Conservation (phyloP, 306 rosid genomes). For the Cicer bijugum region DNA sequence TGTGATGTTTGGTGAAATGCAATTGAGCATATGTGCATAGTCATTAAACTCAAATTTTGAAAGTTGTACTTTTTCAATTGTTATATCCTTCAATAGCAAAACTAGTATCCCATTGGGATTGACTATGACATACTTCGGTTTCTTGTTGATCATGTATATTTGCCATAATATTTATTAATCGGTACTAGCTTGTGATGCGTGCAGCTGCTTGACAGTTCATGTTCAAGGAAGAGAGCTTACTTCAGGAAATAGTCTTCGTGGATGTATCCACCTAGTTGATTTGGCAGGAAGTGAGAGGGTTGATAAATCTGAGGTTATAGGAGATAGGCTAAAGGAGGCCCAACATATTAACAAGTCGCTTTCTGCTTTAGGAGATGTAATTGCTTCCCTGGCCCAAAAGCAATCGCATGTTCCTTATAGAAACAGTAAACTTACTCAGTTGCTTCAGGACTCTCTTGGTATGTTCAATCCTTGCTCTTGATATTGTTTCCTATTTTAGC, state of each 20-base stretch:
- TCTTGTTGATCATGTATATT: conserved; percentile 7
- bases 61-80: neutral
- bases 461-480: conserved; percentile 30
- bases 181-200: conserved; percentile 44
- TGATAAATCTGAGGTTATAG: conserved; percentile 89
- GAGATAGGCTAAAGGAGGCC: conserved; percentile 92
- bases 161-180: conserved; percentile 33
- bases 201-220: conserved; percentile 96
- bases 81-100: neutral
- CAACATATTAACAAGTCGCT: conserved; percentile 96
- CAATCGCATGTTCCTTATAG: conserved; percentile 86
- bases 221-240: conserved; percentile 82
- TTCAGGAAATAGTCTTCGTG: conserved; percentile 68
- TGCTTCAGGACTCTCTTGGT: conserved; percentile 97
- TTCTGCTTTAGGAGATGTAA: conserved; percentile 93
- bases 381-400: conserved; percentile 85
- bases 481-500: neutral
- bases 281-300: conserved; percentile 98
- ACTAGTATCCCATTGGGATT: neutral
- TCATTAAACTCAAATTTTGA: neutral
- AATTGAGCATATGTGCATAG: neutral
- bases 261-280: conserved; percentile 93
- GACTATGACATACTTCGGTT: conserved; percentile 3
- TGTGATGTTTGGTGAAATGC: neutral
- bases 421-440: conserved; percentile 92